Evolutionary conservation across 2,329 filamentous ascomycete species (phyloP), one percentile per base, ranked within the genome.

Genomic region (Blastomyces parvus): DNA sequence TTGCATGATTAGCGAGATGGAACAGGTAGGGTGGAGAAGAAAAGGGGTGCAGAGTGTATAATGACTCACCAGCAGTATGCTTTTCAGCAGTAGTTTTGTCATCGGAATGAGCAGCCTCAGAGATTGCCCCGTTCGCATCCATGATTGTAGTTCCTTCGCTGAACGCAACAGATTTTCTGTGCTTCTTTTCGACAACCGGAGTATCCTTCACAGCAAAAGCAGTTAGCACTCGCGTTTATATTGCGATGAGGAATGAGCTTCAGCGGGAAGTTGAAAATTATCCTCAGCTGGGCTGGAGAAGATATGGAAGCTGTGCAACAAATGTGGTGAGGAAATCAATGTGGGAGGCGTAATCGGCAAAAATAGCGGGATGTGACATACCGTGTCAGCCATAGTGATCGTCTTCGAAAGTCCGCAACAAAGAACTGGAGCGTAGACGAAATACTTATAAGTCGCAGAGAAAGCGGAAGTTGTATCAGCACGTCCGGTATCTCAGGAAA

Each of bases 91-190:
- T 90, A 69, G 88, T 85, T 81, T 91, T 91, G 70, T 88, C 83
- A 72, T 90, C 89, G 72, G 88, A 86, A 72, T 81, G 77, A 70
- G 84, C 82, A 69, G 87, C 84, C 76, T 89, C 86, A 76, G 85
- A 90, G 74, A 97, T 86, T 74, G 88, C 86, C 72, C 93, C 93
- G 83, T 96, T 90, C 78, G 86, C 85, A 81, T 96, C 90, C 76
- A 97, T 92, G 72, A 96, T 86, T 69, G 89, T 84, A 71, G 90
- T 85, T 73, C 90, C 90, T 78, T 94, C 89, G 75, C 88, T 92
- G 78, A 97, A 97, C 68, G 91, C 88, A 73, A 97, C 93, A 57
- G 91, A 95, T 81, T 97, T 96, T 80, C 92, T 89, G 73, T 88
- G 86, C 78, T 89, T 91, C 44, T 61, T 66, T 46, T 66, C 65